Base-by-base conservation (phyloP, 768 basidiomycete genomes). In the Glaciozyma antarctica region DNA sequence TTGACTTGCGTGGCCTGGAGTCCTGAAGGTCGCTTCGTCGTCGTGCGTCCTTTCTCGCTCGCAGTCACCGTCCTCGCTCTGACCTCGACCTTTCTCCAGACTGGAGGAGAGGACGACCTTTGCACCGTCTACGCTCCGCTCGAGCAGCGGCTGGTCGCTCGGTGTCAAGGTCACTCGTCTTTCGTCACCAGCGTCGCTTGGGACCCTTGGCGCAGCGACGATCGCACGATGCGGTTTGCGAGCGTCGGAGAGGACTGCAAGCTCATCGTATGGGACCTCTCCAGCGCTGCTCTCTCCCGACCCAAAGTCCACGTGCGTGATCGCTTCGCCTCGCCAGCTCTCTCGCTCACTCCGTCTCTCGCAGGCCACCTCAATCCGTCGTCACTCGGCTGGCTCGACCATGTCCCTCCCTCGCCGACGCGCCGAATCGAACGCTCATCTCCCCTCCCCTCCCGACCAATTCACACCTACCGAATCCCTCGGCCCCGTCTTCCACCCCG, bases 171-270 rank as follows among this genome's bases (percentile, higher is more conserved):
- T 0, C 95, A 99, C 74, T 88, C 90, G 0, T 93, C 90, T 3
- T 98, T 95, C 74, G 88, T 99, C 10, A 87, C 90, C 0, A 81
- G 84, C 16, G 82, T 98, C 22, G 86, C 87, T 2, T 98, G 97
- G 75, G 95, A 99, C 75, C 85, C 87, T n/a, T 79, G 85, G 38
- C 83, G 87, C 24, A 89, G 89, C 70, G 66, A 69, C 34, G 71
- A 72, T 34, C 82, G 92, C 43, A 90, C 90, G 49, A 94, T 97
- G 74, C 83, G 94, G 12, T 97, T 99, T 73, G 91, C 88, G 3
- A 93, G 90, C 73, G 90, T 97, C 4, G 95, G 92, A 22, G 94
- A 98, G 76, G 95, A 99, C 73, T 95, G 93, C 75, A 93, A 93
- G 75, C 74, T 99, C 7, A 88, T 95, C 52, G 74, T 98, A 70